Conservation (phyloP, 768 basidiomycete species). For the Gelatoporia subvermispora region DNA sequence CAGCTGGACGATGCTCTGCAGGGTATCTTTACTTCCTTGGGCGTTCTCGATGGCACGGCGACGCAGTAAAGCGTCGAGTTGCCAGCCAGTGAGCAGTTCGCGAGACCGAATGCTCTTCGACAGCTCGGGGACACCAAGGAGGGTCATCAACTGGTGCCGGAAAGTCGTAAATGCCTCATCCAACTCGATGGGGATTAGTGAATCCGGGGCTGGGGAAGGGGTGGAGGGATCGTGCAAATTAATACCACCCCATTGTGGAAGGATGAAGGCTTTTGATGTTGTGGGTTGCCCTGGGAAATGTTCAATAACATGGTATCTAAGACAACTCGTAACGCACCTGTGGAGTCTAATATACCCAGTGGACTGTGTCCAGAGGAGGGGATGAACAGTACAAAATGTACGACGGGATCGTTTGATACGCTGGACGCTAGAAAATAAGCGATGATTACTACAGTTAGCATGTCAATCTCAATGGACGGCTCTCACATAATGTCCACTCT, state of each 20-base stretch:
- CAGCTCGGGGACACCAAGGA: slow-evolving; percentile 76
- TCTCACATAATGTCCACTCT: slow-evolving; percentile 86
- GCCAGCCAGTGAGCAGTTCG: slow-evolving; percentile 58
- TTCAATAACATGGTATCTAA: too few relatives aligned
- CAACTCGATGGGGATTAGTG: slow-evolving; percentile 41
- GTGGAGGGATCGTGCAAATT: slow-evolving; percentile 59
- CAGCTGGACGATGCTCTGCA: slow-evolving; percentile 77
- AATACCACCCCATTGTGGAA: slow-evolving; percentile 94
- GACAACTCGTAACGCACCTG: slow-evolving; percentile 33
- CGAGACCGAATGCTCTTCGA: slow-evolving; percentile 40
- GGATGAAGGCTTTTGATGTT: slow-evolving; percentile 66
- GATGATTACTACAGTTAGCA: too few relatives aligned
- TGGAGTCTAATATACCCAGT: slow-evolving; percentile 54
- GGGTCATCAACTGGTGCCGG: slow-evolving; percentile 61
- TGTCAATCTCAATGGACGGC: background rate
- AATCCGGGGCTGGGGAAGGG: slow-evolving; percentile 24
- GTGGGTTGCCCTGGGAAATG: slow-evolving; percentile 40
- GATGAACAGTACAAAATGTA: slow-evolving; percentile 88
- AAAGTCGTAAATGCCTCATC: slow-evolving; percentile 58
- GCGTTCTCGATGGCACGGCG: slow-evolving; percentile 67
- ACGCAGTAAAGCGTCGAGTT: slow-evolving; percentile 74
- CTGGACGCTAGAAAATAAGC: slow-evolving; percentile 68
- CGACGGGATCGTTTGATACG: slow-evolving; percentile 86
- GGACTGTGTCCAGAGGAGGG: slow-evolving; percentile 70
- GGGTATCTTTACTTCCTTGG: slow-evolving; percentile 62